Conservation (phyloP, 768 basidiomycete species). For the Boletus subcaerulescens region DNA sequence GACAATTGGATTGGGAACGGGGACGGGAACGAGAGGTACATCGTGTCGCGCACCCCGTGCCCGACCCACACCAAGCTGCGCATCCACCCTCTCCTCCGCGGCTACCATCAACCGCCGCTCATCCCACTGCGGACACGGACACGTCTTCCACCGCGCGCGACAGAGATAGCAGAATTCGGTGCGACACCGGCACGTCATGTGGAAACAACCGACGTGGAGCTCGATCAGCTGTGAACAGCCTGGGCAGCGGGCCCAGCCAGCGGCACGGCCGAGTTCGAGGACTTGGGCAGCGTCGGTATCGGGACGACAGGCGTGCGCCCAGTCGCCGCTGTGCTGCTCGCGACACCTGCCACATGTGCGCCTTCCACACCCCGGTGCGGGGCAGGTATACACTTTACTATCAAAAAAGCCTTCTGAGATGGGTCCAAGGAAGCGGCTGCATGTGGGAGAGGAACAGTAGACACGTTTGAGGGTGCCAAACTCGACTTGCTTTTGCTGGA, state of each 20-base stretch:
- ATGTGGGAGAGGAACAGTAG: constrained; percentile 34
- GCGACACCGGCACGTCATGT: constrained; percentile 40
- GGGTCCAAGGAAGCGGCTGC: constrained; percentile 38
- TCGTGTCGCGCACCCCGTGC: constrained; percentile 31
- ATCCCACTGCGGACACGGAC: constrained; percentile 65
- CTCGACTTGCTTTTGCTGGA: constrained; percentile 29
- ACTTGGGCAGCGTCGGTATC: constrained; percentile 25
- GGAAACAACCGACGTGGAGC: constrained; percentile 36
- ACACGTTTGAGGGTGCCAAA: constrained; percentile 34
- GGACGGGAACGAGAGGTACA: constrained; percentile 13
- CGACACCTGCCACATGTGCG: constrained; percentile 28
- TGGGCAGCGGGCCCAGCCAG: constrained; percentile 40
- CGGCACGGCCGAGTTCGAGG: constrained; percentile 22
- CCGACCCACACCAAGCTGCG: constrained; percentile 33
- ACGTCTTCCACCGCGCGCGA: constrained; percentile 59
- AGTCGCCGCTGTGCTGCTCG: constrained; percentile 19
- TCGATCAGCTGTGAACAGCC: constrained; percentile 40
- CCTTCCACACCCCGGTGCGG: constrained; percentile 15
- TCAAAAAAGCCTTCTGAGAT: constrained; percentile 25
- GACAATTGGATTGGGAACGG: background rate
- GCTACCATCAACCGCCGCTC: constrained; percentile 39
- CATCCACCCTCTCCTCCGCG: constrained; percentile 46
- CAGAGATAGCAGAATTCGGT: constrained; percentile 47
- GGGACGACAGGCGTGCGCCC: constrained; percentile 24
- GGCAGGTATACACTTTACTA: constrained; percentile 18